A percentile compares a stretch with the other conserved stretches of the same genome.
These are phyloP conservation scores for Quercus berberidifolia DNA, from an alignment of 306 rosid genomes.

Conservation along the genomic window DNA sequence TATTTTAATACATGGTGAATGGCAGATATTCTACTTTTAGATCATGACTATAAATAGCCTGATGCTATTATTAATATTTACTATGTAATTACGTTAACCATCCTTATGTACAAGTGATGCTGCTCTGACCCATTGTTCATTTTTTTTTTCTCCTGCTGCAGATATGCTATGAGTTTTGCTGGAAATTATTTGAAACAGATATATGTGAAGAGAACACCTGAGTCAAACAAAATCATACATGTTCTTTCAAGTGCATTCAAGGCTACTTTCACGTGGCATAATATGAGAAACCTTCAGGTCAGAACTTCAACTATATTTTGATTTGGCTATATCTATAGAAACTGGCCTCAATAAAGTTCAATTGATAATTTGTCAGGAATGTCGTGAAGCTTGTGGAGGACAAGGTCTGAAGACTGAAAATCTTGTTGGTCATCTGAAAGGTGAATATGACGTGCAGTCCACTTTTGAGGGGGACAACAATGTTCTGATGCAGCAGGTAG, in stretches of 20 bases:
- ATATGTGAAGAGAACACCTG: constrained; percentile 63
- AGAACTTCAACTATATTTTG: constrained; percentile 14
- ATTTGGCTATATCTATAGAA: constrained; percentile 5
- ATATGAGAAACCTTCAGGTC: constrained; percentile 89
- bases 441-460: constrained; percentile 88
- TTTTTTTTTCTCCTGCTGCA: constrained; percentile 30
- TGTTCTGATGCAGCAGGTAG: constrained; percentile 97
- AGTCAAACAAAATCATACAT: constrained; percentile 69
- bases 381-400: constrained; percentile 97
- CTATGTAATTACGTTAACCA: background rate
- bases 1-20: background rate
- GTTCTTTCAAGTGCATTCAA: constrained; percentile 89
- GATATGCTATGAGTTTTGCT: constrained; percentile 88
- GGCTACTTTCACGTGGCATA: constrained; percentile 85
- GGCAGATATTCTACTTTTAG: background rate
- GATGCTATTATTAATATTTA: background rate
- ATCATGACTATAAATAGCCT: background rate
- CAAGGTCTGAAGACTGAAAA: constrained; percentile 90
- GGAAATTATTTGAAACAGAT: constrained; percentile 65
- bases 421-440: constrained; percentile 67
- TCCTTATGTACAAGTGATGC: background rate
- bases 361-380: constrained; percentile 56
- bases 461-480: constrained; percentile 99
- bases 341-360: constrained; percentile 9
- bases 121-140: background rate